Percentiles rank a stretch among this genome's conserved stretches.
Conservation (phyloP, 176 grass and related monocot genomes). For the Oryza rufipogon region DNA sequence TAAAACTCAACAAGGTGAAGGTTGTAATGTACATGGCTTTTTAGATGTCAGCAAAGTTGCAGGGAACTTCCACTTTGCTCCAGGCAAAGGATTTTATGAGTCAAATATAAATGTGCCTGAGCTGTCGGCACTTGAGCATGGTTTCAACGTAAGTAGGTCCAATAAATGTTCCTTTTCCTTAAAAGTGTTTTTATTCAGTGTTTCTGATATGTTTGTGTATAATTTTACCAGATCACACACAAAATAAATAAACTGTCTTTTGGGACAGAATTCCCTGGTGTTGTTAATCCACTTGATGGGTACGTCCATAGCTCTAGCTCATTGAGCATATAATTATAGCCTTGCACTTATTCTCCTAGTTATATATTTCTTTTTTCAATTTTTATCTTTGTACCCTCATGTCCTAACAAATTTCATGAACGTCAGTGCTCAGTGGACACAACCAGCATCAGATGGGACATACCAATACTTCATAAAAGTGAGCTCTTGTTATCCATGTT, state of each 20-base stretch:
- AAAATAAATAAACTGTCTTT: slow-evolving; percentile 98
- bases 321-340: slow-evolving; percentile 18
- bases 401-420: slow-evolving; percentile 35
- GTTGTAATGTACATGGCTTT: slow-evolving; percentile 90
- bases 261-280: slow-evolving; percentile 89
- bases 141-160: slow-evolving; percentile 76
- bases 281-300: slow-evolving; percentile 91
- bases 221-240: slow-evolving; percentile 77
- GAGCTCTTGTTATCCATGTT: slow-evolving; percentile 37
- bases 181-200: not conserved
- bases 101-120: slow-evolving; percentile 78
- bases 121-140: slow-evolving; percentile 58
- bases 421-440: slow-evolving; percentile 77
- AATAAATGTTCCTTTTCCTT: not conserved
- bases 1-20: slow-evolving; percentile 88
- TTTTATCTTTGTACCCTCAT: slow-evolving; percentile 11
- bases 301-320: slow-evolving; percentile 42
- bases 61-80: slow-evolving; percentile 93
- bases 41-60: slow-evolving; percentile 96
- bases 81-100: slow-evolving; percentile 92
- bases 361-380: not conserved
- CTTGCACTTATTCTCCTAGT: not conserved
- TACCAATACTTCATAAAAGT: slow-evolving; percentile 99
- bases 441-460: slow-evolving; percentile 73
- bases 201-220: slow-evolving; percentile 34